Base-by-base conservation (phyloP, 208 protist species). In the Jaenimonas drosophilae region DNA sequence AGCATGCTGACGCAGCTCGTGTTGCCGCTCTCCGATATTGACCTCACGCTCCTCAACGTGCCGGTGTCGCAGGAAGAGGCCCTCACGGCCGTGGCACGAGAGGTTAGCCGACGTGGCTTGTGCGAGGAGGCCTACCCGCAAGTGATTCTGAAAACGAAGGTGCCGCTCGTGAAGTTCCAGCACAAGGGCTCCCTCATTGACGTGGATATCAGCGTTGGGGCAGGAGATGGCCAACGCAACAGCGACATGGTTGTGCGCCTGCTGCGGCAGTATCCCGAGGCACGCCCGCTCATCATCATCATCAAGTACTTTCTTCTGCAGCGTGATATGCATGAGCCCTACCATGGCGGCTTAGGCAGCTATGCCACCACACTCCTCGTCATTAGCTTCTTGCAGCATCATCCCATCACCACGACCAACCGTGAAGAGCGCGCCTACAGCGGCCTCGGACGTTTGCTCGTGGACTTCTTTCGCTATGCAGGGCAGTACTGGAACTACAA, bases 401-500 rank as follows among this genome's bases (percentile, higher is more conserved):
- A 95, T 57, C 80, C 79, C 14, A 88, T 77, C 48, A 85, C 89
- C 57, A 77, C 73, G 1, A 58, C 50, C 0, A 37, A 61, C 7
- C 59, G 54, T 0, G 58, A 77, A 7, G 52, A 77, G 29, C 80
- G 77, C 7, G 33, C 60, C 11, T 59, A 66, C 52, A 74, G 65
- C 0, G 88, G 86, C n/a, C 71, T 96, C 2, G 94, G 94, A 14
- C 74, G 73, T n/a, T 63, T 96, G 6, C 64, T 97, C 0, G 70
- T 95, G 0, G 88, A 97, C 41, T 97, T 97, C 36, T 90, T 97
- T 46, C 74, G 84, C n/a, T 88, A 94, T 46, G 93, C 91, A 33
- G 91, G 94, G 3, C 37, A 70, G 30, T 74, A 69, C 49, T 96
- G 90, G 69, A 79, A 74, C 64, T 96, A 88, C 54, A 16, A 72